Evolutionary conservation across 768 basidiomycete genomes (phyloP).

Genomic region (Boletus pseudo-olivaceus): DNA sequence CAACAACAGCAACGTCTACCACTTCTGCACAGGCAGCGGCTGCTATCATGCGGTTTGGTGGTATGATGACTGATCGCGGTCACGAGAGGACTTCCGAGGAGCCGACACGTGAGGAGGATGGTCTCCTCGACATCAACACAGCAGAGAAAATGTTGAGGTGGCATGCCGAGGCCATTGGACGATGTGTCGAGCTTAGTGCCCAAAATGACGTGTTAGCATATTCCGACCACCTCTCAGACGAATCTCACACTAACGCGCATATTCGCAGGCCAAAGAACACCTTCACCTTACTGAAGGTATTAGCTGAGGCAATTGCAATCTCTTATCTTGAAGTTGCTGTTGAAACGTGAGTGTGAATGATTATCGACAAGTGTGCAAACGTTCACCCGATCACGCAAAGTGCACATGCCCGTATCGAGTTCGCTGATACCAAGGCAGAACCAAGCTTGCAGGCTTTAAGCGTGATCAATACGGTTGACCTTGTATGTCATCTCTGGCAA

Average conservation of each 20-base stretch:
- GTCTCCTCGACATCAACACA: conserved; percentile 64
- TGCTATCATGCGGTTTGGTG: conserved; percentile 85
- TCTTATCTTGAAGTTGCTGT: conserved; percentile 89
- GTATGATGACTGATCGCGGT: conserved; percentile 55
- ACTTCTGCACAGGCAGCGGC: conserved; percentile 85
- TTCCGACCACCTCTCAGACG: background rate
- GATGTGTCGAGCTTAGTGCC: conserved; percentile 87
- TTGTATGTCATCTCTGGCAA: conserved; percentile 96
- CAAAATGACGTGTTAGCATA: conserved; percentile 76
- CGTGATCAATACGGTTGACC: conserved; percentile 69
- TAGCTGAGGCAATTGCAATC: conserved; percentile 81
- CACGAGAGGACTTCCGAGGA: conserved; percentile 62
- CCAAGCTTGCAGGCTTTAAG: conserved; percentile 69
- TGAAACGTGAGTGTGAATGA: conserved; percentile 70
- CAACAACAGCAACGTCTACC: conserved; percentile 54
- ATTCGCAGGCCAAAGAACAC: conserved; percentile 79
- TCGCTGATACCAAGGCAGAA: conserved; percentile 71
- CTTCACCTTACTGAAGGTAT: conserved; percentile 73
- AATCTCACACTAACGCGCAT: conserved; percentile 4
- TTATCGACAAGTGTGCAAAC: background rate
- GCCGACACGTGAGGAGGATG: conserved; percentile 75
- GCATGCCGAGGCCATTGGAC: conserved; percentile 96
- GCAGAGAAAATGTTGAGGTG: conserved; percentile 93
- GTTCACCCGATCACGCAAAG: conserved; percentile 38
- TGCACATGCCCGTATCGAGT: conserved; percentile 66